phyloP scores from a whole-genome alignment of 1,284 basidiomycete species.

The Heimioporus retisporus region DNA sequence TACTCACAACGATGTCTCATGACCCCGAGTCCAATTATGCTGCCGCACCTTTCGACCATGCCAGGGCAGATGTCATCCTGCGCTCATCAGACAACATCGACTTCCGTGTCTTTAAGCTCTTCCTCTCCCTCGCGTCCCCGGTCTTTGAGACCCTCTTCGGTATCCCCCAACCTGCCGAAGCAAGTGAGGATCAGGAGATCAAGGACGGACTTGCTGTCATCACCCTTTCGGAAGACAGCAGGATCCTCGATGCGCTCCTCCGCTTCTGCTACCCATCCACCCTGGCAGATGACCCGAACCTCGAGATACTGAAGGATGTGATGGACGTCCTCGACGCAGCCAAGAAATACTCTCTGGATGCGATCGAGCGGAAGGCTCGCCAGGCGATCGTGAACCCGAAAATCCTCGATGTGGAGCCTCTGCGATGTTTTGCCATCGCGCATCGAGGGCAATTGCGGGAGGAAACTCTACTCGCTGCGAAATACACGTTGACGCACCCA shows the following conservation, averaged over 20 bases:
- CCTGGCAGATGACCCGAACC: conserved; percentile 30
- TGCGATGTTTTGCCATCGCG: conserved; percentile 32
- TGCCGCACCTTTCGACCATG: conserved; percentile 35
- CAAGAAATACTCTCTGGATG: conserved; percentile 28
- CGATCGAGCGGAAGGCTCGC: conserved; percentile 26
- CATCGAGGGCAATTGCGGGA: conserved; percentile 10
- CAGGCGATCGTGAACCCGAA: conserved; percentile 22
- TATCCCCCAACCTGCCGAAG: conserved; percentile 48
- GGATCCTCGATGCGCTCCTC: conserved; percentile 28
- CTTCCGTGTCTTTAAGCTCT: conserved; percentile 50
- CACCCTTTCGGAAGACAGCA: conserved; percentile 24
- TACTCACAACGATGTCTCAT: conserved; percentile 2
- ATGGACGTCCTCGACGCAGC: conserved; percentile 28
- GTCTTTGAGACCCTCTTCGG: conserved; percentile 56
- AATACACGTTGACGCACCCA: conserved; percentile 21
- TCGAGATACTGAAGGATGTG: conserved; percentile 20
- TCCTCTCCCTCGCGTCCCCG: conserved; percentile 41
- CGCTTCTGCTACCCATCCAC: conserved; percentile 38
- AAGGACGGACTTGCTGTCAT: conserved; percentile 34
- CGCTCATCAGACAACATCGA: conserved; percentile 54
- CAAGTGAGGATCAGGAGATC: conserved; percentile 14
- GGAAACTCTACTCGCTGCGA: conserved; percentile 28
- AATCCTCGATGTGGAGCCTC: conserved; percentile 25
- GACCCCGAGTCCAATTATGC: conserved; percentile 11
- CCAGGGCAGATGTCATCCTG: conserved; percentile 35